phyloP scores from a whole-genome alignment of 2,329 filamentous ascomycete genomes.

The Plectosphaerella sp. region DNA sequence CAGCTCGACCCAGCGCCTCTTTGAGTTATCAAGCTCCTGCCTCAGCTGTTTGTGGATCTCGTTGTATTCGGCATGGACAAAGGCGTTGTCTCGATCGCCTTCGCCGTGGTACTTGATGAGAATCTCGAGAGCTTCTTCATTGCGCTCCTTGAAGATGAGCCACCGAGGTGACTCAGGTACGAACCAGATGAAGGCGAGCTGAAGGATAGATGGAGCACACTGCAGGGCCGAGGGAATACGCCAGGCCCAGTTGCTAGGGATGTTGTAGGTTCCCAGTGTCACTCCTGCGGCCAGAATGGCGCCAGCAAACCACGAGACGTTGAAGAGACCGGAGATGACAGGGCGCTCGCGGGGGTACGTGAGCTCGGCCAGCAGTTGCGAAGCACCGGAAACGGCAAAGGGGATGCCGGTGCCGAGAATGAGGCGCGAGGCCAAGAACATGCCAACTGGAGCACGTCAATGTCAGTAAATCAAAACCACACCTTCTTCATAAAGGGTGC shows the following conservation, averaged over 20 bases:
- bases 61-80: constrained; percentile 46
- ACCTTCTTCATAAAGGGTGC: background rate
- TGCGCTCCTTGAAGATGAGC: constrained; percentile 51
- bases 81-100: constrained; percentile 41
- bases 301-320: constrained; percentile 40
- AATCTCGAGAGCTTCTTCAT: constrained; percentile 45
- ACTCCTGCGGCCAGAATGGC: constrained; percentile 36
- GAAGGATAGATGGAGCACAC: constrained; percentile 27
- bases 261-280: constrained; percentile 35
- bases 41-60: constrained; percentile 29
- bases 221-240: constrained; percentile 24
- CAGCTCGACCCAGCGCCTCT: constrained; percentile 19
- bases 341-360: constrained; percentile 48
- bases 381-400: constrained; percentile 45
- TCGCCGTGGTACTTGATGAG: constrained; percentile 55
- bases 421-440: constrained; percentile 49
- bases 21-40: background rate
- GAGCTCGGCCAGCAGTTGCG: constrained; percentile 46
- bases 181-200: constrained; percentile 35
- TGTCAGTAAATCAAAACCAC: constrained; percentile 12
- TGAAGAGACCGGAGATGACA: constrained; percentile 47
- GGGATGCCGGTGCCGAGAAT: constrained; percentile 47
- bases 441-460: constrained; percentile 16
- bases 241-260: constrained; percentile 29
- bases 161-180: constrained; percentile 60